phyloP scores from a whole-genome alignment of 768 basidiomycete species.

The Lactarius trivialis region DNA sequence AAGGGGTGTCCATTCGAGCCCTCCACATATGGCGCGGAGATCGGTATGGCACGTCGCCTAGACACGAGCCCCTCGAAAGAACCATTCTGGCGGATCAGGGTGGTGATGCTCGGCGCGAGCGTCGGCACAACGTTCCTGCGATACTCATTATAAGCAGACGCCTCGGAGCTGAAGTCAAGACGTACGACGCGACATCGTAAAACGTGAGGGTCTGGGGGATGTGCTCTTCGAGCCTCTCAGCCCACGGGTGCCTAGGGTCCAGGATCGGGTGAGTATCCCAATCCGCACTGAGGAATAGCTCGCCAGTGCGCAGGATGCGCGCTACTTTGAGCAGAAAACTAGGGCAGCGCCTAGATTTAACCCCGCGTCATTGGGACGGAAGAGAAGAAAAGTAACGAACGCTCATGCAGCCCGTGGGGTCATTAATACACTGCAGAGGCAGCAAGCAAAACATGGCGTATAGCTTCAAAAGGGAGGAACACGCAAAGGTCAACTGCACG shows the following conservation, averaged over 20 bases:
- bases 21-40: constrained; percentile 2
- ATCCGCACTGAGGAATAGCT: constrained; percentile 62
- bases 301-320: constrained; percentile 63
- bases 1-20: neutral
- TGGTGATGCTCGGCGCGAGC: constrained; percentile 9
- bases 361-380: constrained; percentile 18
- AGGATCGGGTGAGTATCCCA: constrained; percentile 39
- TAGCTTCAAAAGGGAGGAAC: constrained; percentile 13
- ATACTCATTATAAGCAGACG: neutral
- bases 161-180: neutral
- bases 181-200: constrained; percentile 10
- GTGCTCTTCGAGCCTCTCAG: neutral
- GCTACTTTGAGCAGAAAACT: constrained; percentile 49
- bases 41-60: constrained; percentile 19
- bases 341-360: constrained; percentile 45
- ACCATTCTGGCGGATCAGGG: constrained; percentile 4
- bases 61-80: constrained; percentile 10
- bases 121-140: constrained; percentile 6
- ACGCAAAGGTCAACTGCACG: constrained; percentile 66
- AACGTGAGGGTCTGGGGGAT: constrained; percentile 15
- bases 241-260: constrained; percentile 16
- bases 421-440: too few relatives aligned
- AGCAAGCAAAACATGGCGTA: too few relatives aligned
- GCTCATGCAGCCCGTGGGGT: constrained; percentile 50
- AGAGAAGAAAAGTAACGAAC: constrained; percentile 36